Base-by-base conservation (phyloP, 768 basidiomycete species). In the Suillus subaureus region DNA sequence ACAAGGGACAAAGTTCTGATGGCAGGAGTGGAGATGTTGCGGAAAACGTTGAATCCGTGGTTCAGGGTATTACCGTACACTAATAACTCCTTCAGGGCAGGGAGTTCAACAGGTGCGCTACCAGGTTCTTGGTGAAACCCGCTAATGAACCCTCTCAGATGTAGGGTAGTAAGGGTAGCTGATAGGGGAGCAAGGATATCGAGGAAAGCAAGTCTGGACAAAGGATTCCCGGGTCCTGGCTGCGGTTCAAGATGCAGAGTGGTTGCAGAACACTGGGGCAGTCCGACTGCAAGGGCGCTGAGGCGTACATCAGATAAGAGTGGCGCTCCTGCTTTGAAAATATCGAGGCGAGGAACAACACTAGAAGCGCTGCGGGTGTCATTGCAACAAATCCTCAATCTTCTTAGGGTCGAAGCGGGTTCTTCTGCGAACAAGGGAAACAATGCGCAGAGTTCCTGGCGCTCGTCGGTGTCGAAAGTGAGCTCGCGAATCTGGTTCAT, bases 181-280 rank as follows among this genome's bases (percentile, higher is more conserved):
- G 70, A 65, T 60, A 71, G 72, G 0, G 76, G 73, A 15, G 69
- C 69, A 61, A 76, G 72, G 67, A 75, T 78, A 67, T 73, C 67
- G 28, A 77, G 69, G 6, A 76, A 65, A 39, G 72, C 66, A 42
- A 66, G 71, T 57, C 71, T 70, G 40, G 74, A 73, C 28, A 76
- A 72, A 8, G 76, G 74, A 3, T 69, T 65, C 2, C 66, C 73
- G 35, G 70, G 70, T 57, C 74, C 79, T 40, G 76, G 74, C 45
- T 73, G 62, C 37, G 75, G 78, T 68, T 79, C 79, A 23, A 79
- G 72, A 63, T 79, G 78, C 13, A 79, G 75, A 1, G 72, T 76
- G n/a, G 69, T 71, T 47, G 76, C 68, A 55, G 70, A 40, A 8
- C 73, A 68, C 28, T 68, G 42, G 21, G 75, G 77, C 35, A 76